Conservation (phyloP, 129 eudicot genomes). For the Kitagawia praeruptora region DNA sequence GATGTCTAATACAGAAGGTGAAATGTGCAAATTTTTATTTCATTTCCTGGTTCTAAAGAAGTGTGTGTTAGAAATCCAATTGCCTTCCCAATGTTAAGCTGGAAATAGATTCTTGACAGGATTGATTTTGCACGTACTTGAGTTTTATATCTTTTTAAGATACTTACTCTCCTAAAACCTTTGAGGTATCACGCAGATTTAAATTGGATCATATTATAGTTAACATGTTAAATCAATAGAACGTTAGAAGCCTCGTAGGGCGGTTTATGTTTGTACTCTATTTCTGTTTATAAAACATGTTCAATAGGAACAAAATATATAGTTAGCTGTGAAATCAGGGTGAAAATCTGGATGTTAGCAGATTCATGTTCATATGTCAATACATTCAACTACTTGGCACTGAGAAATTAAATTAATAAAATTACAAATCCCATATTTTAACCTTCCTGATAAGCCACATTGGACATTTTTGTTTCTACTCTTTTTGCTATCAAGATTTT, state of each 20-base stretch:
- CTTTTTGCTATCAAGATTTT: not conserved
- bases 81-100: not conserved
- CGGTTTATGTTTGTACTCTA: not conserved
- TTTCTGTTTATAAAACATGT: not conserved
- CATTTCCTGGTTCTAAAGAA: not conserved
- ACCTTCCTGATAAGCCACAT: not conserved
- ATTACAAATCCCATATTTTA: not conserved
- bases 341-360: not conserved
- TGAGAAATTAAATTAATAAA: not conserved
- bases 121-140: not conserved
- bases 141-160: not conserved
- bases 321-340: not conserved
- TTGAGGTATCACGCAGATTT: not conserved
- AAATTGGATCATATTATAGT: not conserved
- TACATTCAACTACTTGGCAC: not conserved
- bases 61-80: not conserved
- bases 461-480: not conserved
- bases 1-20: slow-evolving; percentile 28
- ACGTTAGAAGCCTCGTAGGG: not conserved
- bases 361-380: too few relatives aligned
- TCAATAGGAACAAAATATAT: not conserved
- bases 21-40: slow-evolving; percentile 1
- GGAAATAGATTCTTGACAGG: not conserved
- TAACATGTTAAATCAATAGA: not conserved
- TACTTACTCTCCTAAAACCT: not conserved